Base-by-base conservation (phyloP, 805 yeast species). In the Candida berthetii region DNA sequence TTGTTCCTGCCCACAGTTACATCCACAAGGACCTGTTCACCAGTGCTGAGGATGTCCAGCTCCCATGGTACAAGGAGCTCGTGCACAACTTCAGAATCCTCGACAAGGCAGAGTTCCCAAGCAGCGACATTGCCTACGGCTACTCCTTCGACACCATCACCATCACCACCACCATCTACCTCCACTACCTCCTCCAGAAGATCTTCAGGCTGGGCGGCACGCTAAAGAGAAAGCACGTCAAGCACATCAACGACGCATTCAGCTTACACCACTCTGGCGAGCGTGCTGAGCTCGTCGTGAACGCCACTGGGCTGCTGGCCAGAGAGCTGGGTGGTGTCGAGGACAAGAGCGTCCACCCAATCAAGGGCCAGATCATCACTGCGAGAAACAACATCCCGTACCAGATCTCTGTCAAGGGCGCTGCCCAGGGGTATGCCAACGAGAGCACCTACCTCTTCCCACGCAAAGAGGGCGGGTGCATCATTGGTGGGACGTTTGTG, bases 381-480 rank as follows among this genome's bases (percentile, higher is more conserved):
- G 52, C 49, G 10, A 49, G 60, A 34, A 56, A 56, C 43, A 43
- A 41, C 32, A 54, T 54, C 25, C 40, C 57, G 3, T 46, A 45
- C 15, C 60, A 57, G 36, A 44, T 54, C 2, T 20, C 20, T 7
- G 25, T 28, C 20, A 61, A 65, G 0, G 62, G 66, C 40, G 64
- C 66, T 0, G 62, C 62, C 39, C 56, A 59, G 14, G 67, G 54
- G 1, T 51, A 48, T 38, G 57, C 55, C 1, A 54, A 60, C 33
- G 88, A 82, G 48, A 53, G 63, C 38, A 60, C 80, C 22, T 81
- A 82, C 52, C 62, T 77, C 29, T 75, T 82, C 68, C 88, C 88
- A n/a, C 61, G 88, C 42, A 76, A 74, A 45, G 88, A 82, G 60
- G 87, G 88, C n/a, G 85, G 85, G 36, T 66, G 76, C 28, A 76